Conservation (phyloP, 2,329 filamentous ascomycete genomes). For the Helotiales sp. region DNA sequence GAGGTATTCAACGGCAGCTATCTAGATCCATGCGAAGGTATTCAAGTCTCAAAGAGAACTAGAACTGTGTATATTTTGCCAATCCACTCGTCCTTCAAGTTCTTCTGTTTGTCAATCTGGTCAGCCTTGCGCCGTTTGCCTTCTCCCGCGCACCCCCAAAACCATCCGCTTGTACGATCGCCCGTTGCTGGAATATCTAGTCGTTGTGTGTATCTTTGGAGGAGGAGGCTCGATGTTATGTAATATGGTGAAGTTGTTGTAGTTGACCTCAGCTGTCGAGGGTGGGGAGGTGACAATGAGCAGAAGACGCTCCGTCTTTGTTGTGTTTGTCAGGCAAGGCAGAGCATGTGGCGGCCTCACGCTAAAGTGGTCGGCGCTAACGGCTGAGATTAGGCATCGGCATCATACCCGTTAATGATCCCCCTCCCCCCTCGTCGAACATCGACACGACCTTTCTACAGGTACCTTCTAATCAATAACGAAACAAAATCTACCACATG, state of each 20-base stretch:
- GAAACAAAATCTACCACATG: slow-evolving; percentile 49
- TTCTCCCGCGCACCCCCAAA: slow-evolving; percentile 24
- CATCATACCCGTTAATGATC: too few species aligned
- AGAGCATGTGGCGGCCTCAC: too few species aligned
- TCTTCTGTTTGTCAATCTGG: slow-evolving; percentile 22
- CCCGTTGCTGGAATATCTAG: neutral
- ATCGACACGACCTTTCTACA: too few species aligned
- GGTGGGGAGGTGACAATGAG: neutral
- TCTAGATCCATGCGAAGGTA: slow-evolving; percentile 38
- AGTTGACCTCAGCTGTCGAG: neutral
- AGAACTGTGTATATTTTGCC: slow-evolving; percentile 38
- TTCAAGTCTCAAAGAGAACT: slow-evolving; percentile 37
- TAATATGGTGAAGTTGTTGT: neutral
- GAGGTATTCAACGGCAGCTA: slow-evolving; percentile 36
- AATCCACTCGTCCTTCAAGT: slow-evolving; percentile 26
- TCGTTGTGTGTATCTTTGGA: neutral
- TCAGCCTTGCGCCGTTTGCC: slow-evolving; percentile 25
- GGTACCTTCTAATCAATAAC: neutral
- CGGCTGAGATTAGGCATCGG: too few species aligned
- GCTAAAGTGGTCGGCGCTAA: too few species aligned
- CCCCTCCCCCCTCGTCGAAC: neutral
- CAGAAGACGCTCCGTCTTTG: neutral
- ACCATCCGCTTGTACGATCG: slow-evolving; percentile 1
- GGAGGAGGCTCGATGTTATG: neutral
- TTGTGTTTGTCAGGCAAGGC: too few species aligned